phyloP scores from a whole-genome alignment of 2,329 filamentous ascomycete species.

The Pseudocercospora cruenta region DNA sequence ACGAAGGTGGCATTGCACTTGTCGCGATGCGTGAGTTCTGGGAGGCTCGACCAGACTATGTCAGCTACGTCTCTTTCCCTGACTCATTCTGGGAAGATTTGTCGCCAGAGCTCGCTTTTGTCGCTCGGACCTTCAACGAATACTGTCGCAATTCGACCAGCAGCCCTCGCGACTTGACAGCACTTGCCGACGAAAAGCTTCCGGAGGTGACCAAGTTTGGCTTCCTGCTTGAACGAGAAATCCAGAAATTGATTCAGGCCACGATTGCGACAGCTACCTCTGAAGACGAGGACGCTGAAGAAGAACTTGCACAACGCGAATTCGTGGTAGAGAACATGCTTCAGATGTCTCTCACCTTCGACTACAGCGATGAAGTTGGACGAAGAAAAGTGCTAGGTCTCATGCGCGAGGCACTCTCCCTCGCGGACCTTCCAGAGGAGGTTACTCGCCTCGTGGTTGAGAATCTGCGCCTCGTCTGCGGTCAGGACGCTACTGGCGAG shows the following conservation, averaged over 20 bases:
- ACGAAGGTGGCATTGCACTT: slow-evolving; percentile 85
- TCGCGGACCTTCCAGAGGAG: slow-evolving; percentile 87
- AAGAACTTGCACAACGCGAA: slow-evolving; percentile 86
- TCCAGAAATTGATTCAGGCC: slow-evolving; percentile 68
- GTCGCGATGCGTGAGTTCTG: slow-evolving; percentile 97
- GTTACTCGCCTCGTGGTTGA: slow-evolving; percentile 86
- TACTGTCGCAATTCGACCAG: slow-evolving; percentile 69
- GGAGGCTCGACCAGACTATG: slow-evolving; percentile 85
- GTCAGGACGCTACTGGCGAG: slow-evolving; percentile 72
- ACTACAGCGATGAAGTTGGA: slow-evolving; percentile 97
- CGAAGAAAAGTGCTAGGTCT: slow-evolving; percentile 94
- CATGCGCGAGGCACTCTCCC: slow-evolving; percentile 80
- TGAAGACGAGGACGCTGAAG: slow-evolving; percentile 63
- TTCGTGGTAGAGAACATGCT: slow-evolving; percentile 96
- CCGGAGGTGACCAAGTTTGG: slow-evolving; percentile 92
- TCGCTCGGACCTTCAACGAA: slow-evolving; percentile 90
- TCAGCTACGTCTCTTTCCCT: slow-evolving; percentile 68
- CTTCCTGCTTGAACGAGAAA: slow-evolving; percentile 81
- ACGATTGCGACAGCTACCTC: slow-evolving; percentile 58
- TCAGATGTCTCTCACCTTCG: slow-evolving; percentile 85
- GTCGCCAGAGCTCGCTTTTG: slow-evolving; percentile 83
- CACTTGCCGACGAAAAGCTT: slow-evolving; percentile 88
- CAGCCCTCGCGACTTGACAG: slow-evolving; percentile 72
- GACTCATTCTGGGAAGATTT: slow-evolving; percentile 80
- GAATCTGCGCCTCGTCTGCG: slow-evolving; percentile 80